Evolutionary conservation across 2,329 filamentous ascomycete genomes (phyloP), one percentile per base, ranked within the genome.

Genomic region (Cladophialophora carrionii): DNA sequence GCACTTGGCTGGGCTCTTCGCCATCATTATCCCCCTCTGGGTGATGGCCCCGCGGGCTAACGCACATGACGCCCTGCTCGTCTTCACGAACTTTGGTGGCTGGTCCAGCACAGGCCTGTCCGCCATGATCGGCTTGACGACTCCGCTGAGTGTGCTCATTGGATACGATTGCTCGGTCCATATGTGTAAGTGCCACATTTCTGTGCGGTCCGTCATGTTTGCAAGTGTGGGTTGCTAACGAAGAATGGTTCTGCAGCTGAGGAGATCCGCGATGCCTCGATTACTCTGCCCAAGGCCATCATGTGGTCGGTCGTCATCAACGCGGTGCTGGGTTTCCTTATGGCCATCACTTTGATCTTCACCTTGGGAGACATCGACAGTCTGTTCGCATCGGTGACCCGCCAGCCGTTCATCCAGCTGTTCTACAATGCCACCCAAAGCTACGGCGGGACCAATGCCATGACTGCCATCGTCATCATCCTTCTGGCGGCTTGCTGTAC

Each of bases 381-480:
- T 4, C 77, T 74, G 24, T 68, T 82, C 5, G 68, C 73, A 2
- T 76, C 79, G 0, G 69, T 75, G 0, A 83, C 80, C 12, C 75
- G 79, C 0, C 82, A 80, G 51, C 79, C 83, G 4, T 79, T 83
- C 70, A 78, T 82, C 70, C 79, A 84, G 34, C 79, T 83, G 31
- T 83, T 86, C 61, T 73, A 75, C 57, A 73, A 81, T 64, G 80
- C 79, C 17, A 82, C 80, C 1, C 70, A 73, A 22, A 81, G 77
- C 10, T 68, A 74, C 8, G 76, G 74, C 0, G 79, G 78, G 2
- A 80, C 82, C 1, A 80, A 79, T 3, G 76, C 78, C 14, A 81
- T 85, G 75, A 76, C 79, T 0, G 76, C 78, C 2, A 75, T 83
- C 7, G 75, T 83, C 6, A 74, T 78, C 37, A 70, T 78, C 6